phyloP scores from a whole-genome alignment of 164 flowering plant species.

The Santalum album region DNA sequence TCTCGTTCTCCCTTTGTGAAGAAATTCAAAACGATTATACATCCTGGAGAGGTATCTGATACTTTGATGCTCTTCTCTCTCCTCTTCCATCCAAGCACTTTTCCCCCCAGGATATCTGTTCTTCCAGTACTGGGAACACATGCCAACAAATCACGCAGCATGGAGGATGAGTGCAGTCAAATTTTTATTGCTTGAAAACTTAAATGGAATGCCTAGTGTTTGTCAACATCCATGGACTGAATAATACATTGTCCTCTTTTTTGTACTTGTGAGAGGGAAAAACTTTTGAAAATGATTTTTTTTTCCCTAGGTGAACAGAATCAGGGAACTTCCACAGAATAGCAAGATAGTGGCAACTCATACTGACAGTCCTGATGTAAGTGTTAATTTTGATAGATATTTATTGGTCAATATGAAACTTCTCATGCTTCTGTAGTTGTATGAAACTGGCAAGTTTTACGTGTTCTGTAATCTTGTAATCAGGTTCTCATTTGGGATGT shows the following conservation, averaged over 20 bases:
- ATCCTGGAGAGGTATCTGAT: conserved; percentile 82
- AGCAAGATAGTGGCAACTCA: conserved; percentile 89
- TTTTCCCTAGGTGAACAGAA: conserved; percentile 76
- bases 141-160: too few species aligned
- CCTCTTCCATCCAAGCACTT: not conserved
- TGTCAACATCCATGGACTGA: too few species aligned
- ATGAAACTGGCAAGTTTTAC: not conserved
- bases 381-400: conserved; percentile 7
- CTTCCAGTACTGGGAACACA: too few species aligned
- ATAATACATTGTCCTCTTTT: too few species aligned
- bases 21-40: conserved; percentile 92
- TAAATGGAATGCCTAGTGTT: too few species aligned
- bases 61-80: not conserved
- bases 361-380: conserved; percentile 90
- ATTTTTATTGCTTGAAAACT: too few species aligned
- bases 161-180: too few species aligned
- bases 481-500: conserved; percentile 97
- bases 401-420: too few species aligned
- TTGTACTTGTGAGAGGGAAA: too few species aligned
- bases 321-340: conserved; percentile 89
- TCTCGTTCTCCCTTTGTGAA: conserved; percentile 90
- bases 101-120: too few species aligned
- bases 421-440: not conserved
- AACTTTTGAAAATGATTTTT: too few species aligned
- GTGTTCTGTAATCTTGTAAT: not conserved